Conservation (phyloP, 345 rosid species). For the Pistacia vera region DNA sequence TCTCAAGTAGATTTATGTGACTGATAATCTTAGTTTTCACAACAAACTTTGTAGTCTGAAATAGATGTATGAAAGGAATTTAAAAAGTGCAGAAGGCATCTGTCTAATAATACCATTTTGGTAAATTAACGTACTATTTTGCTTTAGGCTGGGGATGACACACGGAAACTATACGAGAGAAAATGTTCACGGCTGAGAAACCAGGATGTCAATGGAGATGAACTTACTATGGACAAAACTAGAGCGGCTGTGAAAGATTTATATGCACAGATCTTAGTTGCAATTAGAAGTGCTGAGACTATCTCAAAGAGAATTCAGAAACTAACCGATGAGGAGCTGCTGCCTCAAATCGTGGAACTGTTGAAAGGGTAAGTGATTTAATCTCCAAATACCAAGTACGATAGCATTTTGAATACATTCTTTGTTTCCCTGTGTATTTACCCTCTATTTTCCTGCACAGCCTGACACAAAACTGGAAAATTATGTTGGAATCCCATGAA, state of each 20-base stretch:
- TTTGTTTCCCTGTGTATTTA: slow-evolving; percentile 18
- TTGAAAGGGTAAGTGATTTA: slow-evolving; percentile 60
- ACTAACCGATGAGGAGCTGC: slow-evolving; percentile 68
- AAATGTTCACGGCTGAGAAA: slow-evolving; percentile 57
- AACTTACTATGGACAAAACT: slow-evolving; percentile 50
- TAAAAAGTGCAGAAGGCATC: background rate
- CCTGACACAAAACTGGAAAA: slow-evolving; percentile 59
- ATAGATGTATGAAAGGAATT: too few species aligned
- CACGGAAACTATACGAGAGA: slow-evolving; percentile 58
- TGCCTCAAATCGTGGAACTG: slow-evolving; percentile 68
- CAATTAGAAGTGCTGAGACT: slow-evolving; percentile 68
- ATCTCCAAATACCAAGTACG: background rate
- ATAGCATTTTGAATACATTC: background rate
- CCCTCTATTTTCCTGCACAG: slow-evolving; percentile 35
- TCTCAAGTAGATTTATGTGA: too few species aligned
- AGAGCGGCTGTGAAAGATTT: slow-evolving; percentile 64
- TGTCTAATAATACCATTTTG: background rate
- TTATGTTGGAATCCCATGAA: slow-evolving; percentile 72
- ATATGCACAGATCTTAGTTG: slow-evolving; percentile 69
- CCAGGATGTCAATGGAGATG: slow-evolving; percentile 54
- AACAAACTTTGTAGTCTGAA: too few species aligned
- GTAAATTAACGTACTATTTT: slow-evolving; percentile 8
- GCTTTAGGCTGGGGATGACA: slow-evolving; percentile 61
- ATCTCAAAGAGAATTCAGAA: slow-evolving; percentile 66
- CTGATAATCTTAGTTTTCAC: too few species aligned